Base-by-base conservation (phyloP, 306 rosid species). In the Cicer arietinum region DNA sequence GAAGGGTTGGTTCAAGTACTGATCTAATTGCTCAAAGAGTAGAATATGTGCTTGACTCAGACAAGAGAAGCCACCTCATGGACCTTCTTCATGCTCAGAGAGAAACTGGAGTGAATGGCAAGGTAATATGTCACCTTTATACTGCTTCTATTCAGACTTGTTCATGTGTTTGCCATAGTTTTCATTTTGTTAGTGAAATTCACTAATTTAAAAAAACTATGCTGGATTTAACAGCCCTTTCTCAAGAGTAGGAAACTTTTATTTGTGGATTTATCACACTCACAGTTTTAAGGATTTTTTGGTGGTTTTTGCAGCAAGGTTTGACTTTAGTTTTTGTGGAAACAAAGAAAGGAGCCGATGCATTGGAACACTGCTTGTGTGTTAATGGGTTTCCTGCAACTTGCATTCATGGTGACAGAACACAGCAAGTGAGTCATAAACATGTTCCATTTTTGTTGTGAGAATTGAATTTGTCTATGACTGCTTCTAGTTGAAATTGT, bases 1-100 rank as follows among this genome's bases (percentile, higher is more conserved):
- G 97, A 87, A 94, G 98, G 83, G 98, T 94, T 61, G 98, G 98
- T 54, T 94, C 98, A 69, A 94, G 96, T 71, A 94, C 98, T 57
- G 98, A 94, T 85, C 84, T 94, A 67, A 94, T 94, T 77, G 87
- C 89, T 71, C 98, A 94, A 85, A 86, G 98, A 86, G 98, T 94
- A 76, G 98, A 94, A 78, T 88, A 81, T 56, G 98, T 94, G 81
- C 96, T 84, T 0, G 98, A 94, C 60, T 81, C 92, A 80, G 97
- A 94, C 78, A 94, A 94, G 80, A 88, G 98, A 82, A 94, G 98
- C 84, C 97, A 91, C 80, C 95, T 94, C 42, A 89, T 93, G 94
- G 98, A 93, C 84, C 97, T 93, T 73, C 97, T 93, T 74, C 98
- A 91, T 83, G 98, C 96, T 51, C 98, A 91, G 78, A 89, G 91